Percentiles rank a stretch among this genome's conserved stretches.
phyloP scores from a whole-genome alignment of 2,329 filamentous ascomycete species.

The Saccharata proteae region DNA sequence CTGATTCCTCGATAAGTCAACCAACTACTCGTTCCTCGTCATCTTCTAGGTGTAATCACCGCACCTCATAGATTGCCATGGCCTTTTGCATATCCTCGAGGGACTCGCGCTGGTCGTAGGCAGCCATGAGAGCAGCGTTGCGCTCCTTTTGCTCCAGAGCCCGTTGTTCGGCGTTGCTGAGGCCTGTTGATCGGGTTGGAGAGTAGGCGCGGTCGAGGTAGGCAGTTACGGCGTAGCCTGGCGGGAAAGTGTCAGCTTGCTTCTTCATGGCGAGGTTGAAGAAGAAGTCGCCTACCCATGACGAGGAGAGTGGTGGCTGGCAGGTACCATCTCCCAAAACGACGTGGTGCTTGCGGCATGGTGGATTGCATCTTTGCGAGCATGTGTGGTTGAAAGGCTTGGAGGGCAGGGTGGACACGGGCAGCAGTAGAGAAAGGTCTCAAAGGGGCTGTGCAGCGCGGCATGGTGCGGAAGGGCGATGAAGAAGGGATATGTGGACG shows the following conservation, averaged over 20 bases:
- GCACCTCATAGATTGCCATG: conserved; percentile 9
- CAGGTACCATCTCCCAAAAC: conserved; percentile 2
- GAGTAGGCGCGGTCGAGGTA: conserved; percentile 8
- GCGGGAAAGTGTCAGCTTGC: background rate
- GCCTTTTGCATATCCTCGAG: conserved; percentile 8
- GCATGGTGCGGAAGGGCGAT: no score
- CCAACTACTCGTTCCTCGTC: no score
- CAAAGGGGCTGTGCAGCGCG: no score
- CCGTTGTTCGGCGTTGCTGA: conserved; percentile 1
- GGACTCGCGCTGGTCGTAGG: conserved; percentile 7
- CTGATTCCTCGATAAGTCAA: no score
- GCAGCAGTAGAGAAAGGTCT: conserved; percentile 9
- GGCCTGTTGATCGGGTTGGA: conserved; percentile 1
- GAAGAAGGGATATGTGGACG: no score
- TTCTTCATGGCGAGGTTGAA: background rate
- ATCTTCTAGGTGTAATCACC: no score
- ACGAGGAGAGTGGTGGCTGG: conserved; percentile 3
- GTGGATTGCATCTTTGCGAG: conserved; percentile 4
- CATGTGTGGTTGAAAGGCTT: conserved; percentile 4
- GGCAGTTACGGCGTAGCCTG: conserved; percentile 5
- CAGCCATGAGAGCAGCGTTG: conserved; percentile 7
- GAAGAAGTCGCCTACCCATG: conserved; percentile 2
- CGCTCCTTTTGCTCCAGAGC: conserved; percentile 5
- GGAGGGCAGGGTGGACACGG: conserved; percentile 8
- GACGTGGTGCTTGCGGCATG: background rate